Evolutionary conservation across 345 rosid species (phyloP).

Genomic region (Euphorbia pulcherrima): DNA sequence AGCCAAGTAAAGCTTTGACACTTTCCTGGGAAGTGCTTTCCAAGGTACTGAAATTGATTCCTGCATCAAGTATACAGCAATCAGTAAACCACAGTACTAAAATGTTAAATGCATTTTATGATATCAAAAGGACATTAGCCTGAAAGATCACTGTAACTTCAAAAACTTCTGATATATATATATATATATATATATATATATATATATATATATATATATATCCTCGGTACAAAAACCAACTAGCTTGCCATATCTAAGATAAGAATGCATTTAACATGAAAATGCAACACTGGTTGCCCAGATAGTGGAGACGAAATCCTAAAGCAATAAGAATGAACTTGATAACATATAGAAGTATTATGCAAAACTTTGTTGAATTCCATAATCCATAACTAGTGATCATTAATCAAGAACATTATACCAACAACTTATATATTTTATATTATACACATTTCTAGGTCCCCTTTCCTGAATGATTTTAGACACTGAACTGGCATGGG

Average conservation of each 20-base stretch:
- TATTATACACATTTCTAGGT: neutral
- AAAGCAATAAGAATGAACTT: neutral
- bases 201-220: neutral
- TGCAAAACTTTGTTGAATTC: neutral
- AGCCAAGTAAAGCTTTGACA: slow-evolving; percentile 74
- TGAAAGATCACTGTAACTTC: neutral
- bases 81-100: slow-evolving; percentile 1
- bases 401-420: neutral
- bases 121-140: neutral
- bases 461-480: neutral
- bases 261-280: neutral
- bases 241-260: neutral
- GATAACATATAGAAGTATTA: neutral
- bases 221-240: neutral
- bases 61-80: slow-evolving; percentile 28
- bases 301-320: neutral
- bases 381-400: no score
- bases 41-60: slow-evolving; percentile 81
- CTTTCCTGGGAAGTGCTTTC: slow-evolving; percentile 63
- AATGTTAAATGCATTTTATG: neutral
- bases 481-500: neutral
- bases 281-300: neutral
- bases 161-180: neutral
- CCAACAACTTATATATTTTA: neutral
- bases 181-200: no score